These are phyloP conservation scores for Colletotrichum agaves DNA, from an alignment of 2,329 filamentous ascomycete species.

Conservation along the genomic window DNA sequence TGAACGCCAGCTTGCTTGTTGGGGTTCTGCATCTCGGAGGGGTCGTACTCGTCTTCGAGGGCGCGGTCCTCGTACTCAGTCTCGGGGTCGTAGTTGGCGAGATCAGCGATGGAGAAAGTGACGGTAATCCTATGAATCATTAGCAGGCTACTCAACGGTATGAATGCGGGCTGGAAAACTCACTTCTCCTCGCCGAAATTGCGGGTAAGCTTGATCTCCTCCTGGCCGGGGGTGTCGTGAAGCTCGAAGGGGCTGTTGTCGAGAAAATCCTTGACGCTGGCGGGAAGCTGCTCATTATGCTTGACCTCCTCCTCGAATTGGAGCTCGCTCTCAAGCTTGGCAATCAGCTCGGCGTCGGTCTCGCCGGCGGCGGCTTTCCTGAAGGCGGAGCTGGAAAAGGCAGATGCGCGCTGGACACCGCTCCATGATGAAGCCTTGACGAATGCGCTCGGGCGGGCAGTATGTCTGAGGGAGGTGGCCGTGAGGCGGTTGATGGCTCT, in stretches of 20 bases:
- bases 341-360: conserved; percentile 81
- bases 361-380: conserved; percentile 57
- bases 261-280: conserved; percentile 87
- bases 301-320: conserved; percentile 85
- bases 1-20: conserved; percentile 67
- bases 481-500: conserved; percentile 70
- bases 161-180: conserved; percentile 45
- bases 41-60: conserved; percentile 62
- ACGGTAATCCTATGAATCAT: conserved; percentile 72
- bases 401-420: conserved; percentile 54
- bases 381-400: conserved; percentile 58
- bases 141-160: neutral
- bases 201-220: conserved; percentile 87
- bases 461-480: conserved; percentile 60
- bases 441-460: conserved; percentile 61
- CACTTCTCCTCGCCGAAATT: conserved; percentile 90
- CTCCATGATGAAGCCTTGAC: conserved; percentile 55
- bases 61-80: conserved; percentile 66
- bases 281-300: conserved; percentile 75
- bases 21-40: conserved; percentile 59
- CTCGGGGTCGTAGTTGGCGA: conserved; percentile 74
- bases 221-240: conserved; percentile 82
- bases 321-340: conserved; percentile 88
- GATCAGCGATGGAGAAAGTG: conserved; percentile 85
- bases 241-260: conserved; percentile 87